Evolutionary conservation across 768 basidiomycete species (phyloP), one percentile per base, ranked within the genome.

Genomic region (Dioszegia hungarica): DNA sequence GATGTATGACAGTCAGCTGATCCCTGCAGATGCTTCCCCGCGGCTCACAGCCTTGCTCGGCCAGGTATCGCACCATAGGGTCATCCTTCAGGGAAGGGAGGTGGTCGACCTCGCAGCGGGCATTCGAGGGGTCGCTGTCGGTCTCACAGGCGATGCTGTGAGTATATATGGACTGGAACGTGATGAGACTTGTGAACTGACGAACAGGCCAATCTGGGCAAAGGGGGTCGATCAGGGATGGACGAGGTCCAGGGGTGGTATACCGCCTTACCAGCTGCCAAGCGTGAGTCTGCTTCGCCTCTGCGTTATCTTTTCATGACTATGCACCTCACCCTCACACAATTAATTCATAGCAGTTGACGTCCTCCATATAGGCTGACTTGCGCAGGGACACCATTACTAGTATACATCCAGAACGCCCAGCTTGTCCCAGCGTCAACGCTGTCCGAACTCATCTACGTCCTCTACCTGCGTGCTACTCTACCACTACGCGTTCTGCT

Each of bases 341-440:
- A n/a, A n/a, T n/a, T n/a, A n/a, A n/a, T n/a, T n/a, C n/a, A n/a
- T n/a, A n/a, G n/a, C n/a, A n/a, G n/a, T n/a, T n/a, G n/a, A n/a
- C n/a, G n/a, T n/a, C n/a, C n/a, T n/a, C n/a, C n/a, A n/a, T n/a
- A n/a, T n/a, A n/a, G n/a, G n/a, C n/a, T n/a, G n/a, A n/a, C n/a
- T n/a, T n/a, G n/a, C n/a, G 25, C 28, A 68, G 70, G 54, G 24
- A 34, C 63, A 8, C 39, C 59, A 15, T 22, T 67, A 17, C 36
- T 72, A 27, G 29, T 72, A 4, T 59, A 69, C 28, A 64, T 72
- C 19, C 51, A 65, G 34, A 54, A 69, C n/a, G 67, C 68, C 20
- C 70, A 72, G 41, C 34, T 62, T n/a, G 43, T 69, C 6, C 48
- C 65, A 5, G 9, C 52, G 0, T 24, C 31, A 2, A 57, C 61